A percentile compares a stretch with the other conserved stretches of the same genome.
Conservation (phyloP, 257 asterid species). For the Ilex aquifolium region DNA sequence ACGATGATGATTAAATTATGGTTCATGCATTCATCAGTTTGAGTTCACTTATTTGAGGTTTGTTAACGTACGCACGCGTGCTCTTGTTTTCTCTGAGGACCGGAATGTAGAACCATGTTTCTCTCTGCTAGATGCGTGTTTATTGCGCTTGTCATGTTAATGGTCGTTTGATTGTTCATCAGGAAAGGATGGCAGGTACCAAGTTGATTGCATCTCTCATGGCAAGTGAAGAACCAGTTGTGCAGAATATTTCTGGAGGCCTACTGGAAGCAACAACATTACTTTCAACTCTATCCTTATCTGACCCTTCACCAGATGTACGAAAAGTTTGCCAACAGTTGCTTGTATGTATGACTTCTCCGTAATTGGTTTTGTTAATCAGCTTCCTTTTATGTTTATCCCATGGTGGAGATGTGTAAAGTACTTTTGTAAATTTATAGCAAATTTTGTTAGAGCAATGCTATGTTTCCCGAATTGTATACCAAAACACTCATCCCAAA, state of each 20-base stretch:
- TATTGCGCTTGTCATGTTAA: background rate
- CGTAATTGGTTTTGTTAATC: slow-evolving; percentile 3
- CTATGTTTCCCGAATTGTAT: no score
- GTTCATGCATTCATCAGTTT: background rate
- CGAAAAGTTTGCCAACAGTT: slow-evolving; percentile 59
- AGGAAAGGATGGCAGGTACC: slow-evolving; percentile 75
- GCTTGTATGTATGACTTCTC: slow-evolving; percentile 50
- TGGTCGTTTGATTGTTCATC: slow-evolving; percentile 6
- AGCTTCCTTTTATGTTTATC: no score
- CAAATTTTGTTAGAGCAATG: no score
- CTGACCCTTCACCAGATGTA: slow-evolving; percentile 53
- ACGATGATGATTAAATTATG: no score
- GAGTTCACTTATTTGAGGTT: no score
- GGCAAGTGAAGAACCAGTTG: slow-evolving; percentile 73
- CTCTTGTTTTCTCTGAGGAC: background rate
- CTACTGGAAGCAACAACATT: slow-evolving; percentile 50
- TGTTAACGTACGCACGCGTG: background rate
- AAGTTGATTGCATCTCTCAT: slow-evolving; percentile 63
- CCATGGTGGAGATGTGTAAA: no score
- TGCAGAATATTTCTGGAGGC: slow-evolving; percentile 45
- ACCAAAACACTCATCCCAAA: no score
- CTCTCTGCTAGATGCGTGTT: background rate
- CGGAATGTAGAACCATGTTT: background rate
- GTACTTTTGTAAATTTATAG: no score
- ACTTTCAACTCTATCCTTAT: slow-evolving; percentile 40